A percentile compares a stretch with the other conserved stretches of the same genome.
These are phyloP conservation scores for Phellopilus nigrolimitatus DNA, from an alignment of 1,284 basidiomycete species.

Conservation along the genomic window DNA sequence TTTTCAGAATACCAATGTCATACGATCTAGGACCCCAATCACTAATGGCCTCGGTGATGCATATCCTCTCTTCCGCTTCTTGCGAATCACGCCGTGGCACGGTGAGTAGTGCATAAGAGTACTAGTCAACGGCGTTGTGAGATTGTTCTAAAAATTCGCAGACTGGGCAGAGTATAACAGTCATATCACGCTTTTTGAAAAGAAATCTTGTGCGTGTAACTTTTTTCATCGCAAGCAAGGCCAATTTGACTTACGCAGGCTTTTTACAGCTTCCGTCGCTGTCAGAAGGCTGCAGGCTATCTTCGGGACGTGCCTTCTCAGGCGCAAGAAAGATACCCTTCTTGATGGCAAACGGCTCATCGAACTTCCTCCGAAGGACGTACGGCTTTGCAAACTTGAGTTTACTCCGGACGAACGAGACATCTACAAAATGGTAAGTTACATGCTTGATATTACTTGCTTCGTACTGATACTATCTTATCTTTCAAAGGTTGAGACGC, in stretches of 20 bases:
- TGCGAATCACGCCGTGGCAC: constrained; percentile 31
- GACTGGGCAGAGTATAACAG: constrained; percentile 45
- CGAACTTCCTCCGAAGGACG: constrained; percentile 48
- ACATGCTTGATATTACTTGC: not conserved
- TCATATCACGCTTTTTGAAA: constrained; percentile 40
- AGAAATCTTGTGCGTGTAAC: constrained; percentile 37
- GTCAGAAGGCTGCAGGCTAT: constrained; percentile 48
- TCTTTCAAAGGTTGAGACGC: constrained; percentile 43
- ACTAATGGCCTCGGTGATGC: constrained; percentile 49
- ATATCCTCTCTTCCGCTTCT: constrained; percentile 48
- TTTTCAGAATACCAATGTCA: not conserved
- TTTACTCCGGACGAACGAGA: constrained; percentile 52
- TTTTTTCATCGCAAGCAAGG: constrained; percentile 9
- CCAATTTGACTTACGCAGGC: not conserved
- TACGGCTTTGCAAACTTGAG: constrained; percentile 43
- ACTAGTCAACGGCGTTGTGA: constrained; percentile 20
- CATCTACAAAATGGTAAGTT: constrained; percentile 46
- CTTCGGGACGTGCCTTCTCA: constrained; percentile 43
- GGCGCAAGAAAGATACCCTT: constrained; percentile 50
- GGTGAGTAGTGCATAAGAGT: constrained; percentile 12
- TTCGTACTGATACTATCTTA: constrained; percentile 1
- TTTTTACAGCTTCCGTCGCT: constrained; percentile 39
- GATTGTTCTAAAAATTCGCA: constrained; percentile 39
- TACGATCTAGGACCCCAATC: constrained; percentile 45
- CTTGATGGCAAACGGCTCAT: constrained; percentile 59